Evolutionary conservation across 441 rosid genomes (phyloP), one percentile per base, ranked within the genome.

Genomic region (Corymbia calophylla): DNA sequence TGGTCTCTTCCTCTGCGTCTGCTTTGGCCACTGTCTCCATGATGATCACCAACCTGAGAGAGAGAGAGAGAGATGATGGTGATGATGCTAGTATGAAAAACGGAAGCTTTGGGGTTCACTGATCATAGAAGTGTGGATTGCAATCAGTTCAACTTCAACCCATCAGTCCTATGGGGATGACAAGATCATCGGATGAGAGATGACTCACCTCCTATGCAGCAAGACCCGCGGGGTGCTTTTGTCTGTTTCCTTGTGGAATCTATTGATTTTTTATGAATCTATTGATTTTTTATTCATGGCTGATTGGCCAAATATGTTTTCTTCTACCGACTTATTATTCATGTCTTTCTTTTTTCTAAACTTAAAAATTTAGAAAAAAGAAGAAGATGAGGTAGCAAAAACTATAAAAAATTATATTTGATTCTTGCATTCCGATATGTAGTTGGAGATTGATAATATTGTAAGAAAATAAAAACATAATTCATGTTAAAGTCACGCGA

Each of bases 1-100:
- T 77, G 84, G n/a, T 98, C 89, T 93, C 94, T 89, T 94, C 97
- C 89, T 91, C 94, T 73, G 87, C 95, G 47, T 66, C 27, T 47
- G n/a, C 51, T 77, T 44, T 44, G 84, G 84, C 29, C 51, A 6
- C 29, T 77, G 29, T 77, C 84, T 23, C 51, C 84, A 77, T 77
- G 84, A 39, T 7, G 51, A 44, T 77, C 84, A 77, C 51, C n/a
- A 23, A 44, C 84, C 84, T 13, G 29, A 70, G 80, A 32, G 80
- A 68, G 66, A 60, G 68, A 27, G 68, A 60, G 44, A 39, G 44
- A 39, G 44, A 21, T 18, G 58, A 55, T 23, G 62, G 25, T 58
- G 82, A 73, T 6, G 84, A 73, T 44, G 84, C 84, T 44, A 77
- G 51, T 6, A 23, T 12, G 84, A 77, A 44, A 44, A 39, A 77